Evolutionary conservation across 2,329 filamentous ascomycete species (phyloP), one percentile per base, ranked within the genome.

Genomic region (Endoconidiophora polonica): DNA sequence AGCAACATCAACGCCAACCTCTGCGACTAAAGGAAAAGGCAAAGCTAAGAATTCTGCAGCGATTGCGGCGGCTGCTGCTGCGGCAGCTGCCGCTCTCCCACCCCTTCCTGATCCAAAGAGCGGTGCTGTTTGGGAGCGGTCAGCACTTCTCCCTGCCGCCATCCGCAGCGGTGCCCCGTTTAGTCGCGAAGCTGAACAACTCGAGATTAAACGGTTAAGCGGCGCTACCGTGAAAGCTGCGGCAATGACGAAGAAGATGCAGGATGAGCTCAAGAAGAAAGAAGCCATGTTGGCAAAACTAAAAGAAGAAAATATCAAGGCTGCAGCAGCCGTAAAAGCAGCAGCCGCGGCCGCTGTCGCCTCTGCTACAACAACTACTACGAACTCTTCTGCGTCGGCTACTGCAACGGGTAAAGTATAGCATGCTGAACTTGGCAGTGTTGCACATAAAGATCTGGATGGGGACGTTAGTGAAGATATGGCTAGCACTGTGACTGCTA

Each of bases 151-250:
- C 55, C 86, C 86, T 3, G 69, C 77, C 50, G 71, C 68, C 44
- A 81, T 76, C 58, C 71, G 76, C 6, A 76, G 79, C 2, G 79
- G 73, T 33, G 81, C 81, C 60, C 80, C 78, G n/a, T 88, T 85
- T 61, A 84, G 80, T 63, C 71, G 72, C 52, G 78, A 83, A 66
- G 81, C 78, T 44, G 83, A 84, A 66, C 69, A 73, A 56, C 64
- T 74, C 5, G 77, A 81, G 63, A 64, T 79, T 36, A 73, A 75
- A 61, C 72, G 71, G 59, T 65, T 81, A 43, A 69, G 69, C 55
- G 79, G 79, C 53, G 83, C 83, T 50, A 67, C 79, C 59, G 70
- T 71, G 50, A 75, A 79, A 59, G 74, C 85, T 40, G 69, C 75
- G 50, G 71, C 75, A 50, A 76, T 82, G 61, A 68, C 71, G 46